These are phyloP conservation scores for Primulina eburnea DNA, from an alignment of 257 asterid species.

Conservation along the genomic window DNA sequence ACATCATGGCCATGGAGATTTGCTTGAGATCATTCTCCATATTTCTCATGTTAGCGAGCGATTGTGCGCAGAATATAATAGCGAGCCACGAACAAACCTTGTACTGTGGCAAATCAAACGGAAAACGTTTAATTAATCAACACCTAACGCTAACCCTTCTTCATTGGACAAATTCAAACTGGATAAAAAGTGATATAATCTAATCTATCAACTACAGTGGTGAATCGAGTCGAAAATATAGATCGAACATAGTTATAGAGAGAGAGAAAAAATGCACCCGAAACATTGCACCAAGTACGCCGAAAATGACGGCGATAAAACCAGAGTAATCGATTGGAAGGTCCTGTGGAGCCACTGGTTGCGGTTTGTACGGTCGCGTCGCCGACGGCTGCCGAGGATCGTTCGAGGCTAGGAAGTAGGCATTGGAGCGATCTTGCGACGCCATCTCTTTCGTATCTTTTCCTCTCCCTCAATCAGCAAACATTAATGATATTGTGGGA, in stretches of 20 bases:
- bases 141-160: neutral
- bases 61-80: conserved; percentile 79
- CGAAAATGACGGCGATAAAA: conserved; percentile 73
- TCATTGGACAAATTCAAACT: neutral
- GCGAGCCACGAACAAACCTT: conserved; percentile 94
- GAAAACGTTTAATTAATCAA: neutral
- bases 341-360: conserved; percentile 53
- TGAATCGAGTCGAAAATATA: neutral
- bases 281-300: conserved; percentile 81
- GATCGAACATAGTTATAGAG: neutral
- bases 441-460: conserved; percentile 35
- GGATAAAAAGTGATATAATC: too few species aligned
- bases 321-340: conserved; percentile 83
- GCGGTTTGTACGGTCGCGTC: conserved; percentile 50
- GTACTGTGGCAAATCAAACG: conserved; percentile 49
- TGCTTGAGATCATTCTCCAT: conserved; percentile 92
- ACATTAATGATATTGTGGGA: too few species aligned
- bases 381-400: conserved; percentile 62
- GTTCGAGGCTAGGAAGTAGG: conserved; percentile 25
- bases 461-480: neutral
- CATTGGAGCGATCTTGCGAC: conserved; percentile 25
- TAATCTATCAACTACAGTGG: neutral
- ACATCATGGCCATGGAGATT: conserved; percentile 99
- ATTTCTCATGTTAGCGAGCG: conserved; percentile 89
- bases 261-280: conserved; percentile 25